These are phyloP conservation scores for Ophiostoma angusticollis DNA, from an alignment of 2,329 filamentous ascomycete genomes.

Conservation along the genomic window DNA sequence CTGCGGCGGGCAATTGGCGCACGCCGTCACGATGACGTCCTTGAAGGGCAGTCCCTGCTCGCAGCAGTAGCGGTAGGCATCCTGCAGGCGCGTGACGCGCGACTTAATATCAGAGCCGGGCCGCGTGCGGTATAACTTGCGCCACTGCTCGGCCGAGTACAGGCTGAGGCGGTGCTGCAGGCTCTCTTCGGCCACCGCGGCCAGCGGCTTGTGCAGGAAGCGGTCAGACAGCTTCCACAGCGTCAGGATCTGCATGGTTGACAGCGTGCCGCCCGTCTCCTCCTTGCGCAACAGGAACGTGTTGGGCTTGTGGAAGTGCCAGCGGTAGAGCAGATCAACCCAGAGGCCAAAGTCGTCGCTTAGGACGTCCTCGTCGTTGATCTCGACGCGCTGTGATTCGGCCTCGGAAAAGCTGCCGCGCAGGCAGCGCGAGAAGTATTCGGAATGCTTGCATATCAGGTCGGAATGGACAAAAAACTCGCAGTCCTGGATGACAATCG, in stretches of 20 bases:
- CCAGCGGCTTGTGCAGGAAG: conserved; percentile 11
- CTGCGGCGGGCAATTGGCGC: conserved; percentile 15
- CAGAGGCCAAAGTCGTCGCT: conserved; percentile 14
- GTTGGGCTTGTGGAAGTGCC: conserved; percentile 10
- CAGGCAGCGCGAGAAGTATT: conserved; percentile 14
- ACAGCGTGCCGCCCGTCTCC: conserved; percentile 15
- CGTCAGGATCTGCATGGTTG: conserved; percentile 14
- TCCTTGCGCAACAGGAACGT: conserved; percentile 14
- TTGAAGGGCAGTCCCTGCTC: conserved; percentile 13
- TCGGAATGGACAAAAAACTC: conserved; percentile 12
- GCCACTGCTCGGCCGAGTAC: conserved; percentile 14
- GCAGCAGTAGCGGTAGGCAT: conserved; percentile 13
- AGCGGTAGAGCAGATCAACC: conserved; percentile 15
- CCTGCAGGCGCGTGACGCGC: conserved; percentile 13
- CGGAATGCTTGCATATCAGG: conserved; percentile 13
- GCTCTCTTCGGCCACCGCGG: conserved; percentile 13
- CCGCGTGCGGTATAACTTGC: conserved; percentile 14
- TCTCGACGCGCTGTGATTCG: conserved; percentile 11
- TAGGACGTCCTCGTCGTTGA: conserved; percentile 13
- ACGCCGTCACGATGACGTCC: conserved; percentile 11
- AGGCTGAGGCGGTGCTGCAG: conserved; percentile 15
- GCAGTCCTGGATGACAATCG: conserved; percentile 10
- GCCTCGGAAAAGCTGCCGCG: conserved; percentile 13
- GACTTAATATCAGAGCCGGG: conserved; percentile 10
- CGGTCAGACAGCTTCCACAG: conserved; percentile 16